Evolutionary conservation across 1,284 basidiomycete species (phyloP), one percentile per base, ranked within the genome.

Genomic region (Fomitopsis betulina): DNA sequence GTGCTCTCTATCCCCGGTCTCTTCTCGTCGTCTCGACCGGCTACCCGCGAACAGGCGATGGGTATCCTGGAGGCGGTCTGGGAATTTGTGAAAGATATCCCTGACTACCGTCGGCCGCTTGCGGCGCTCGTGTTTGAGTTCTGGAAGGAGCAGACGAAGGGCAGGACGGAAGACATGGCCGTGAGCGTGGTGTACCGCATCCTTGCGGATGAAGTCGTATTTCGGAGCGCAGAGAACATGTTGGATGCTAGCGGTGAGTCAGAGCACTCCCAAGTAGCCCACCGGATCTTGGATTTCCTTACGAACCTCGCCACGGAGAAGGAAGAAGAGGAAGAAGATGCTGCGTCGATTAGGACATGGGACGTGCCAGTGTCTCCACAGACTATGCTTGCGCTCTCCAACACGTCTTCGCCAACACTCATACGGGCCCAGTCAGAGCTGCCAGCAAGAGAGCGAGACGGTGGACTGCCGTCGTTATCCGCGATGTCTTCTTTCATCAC

Each of bases 21-120:
- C 9, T 75, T 82, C 64, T 71, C 75, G 38, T 60, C 72, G 0
- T 65, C 75, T 6, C 76, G 82, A 17, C 81, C 83, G 0, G 62
- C 76, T n/a, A 90, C 89, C 1, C 75, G 85, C 21, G 66, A 73
- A 30, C 79, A 80, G 13, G 73, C 85, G 56, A 79, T 88, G 74
- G 74, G 78, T 19, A 75, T 79, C 6, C 72, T 91, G 30, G 74
- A 82, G 53, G 70, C 69, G 10, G 82, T 84, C 0, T 88, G 87
- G 65, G 79, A 83, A 17, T 81, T 79, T 40, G 78, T 91, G 33
- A 83, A 79, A 64, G 89, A 91, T 62, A 86, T 90, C 75, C 79
- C 79, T 17, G 71, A 71, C 6, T 89, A 90, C 68, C 79, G 89
- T 43, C 74, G 77, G 54, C 81, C 83, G 1, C 74, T 91, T 15